Conservation (phyloP, 805 yeast genomes). For the Zygosaccharomyces lentus region DNA sequence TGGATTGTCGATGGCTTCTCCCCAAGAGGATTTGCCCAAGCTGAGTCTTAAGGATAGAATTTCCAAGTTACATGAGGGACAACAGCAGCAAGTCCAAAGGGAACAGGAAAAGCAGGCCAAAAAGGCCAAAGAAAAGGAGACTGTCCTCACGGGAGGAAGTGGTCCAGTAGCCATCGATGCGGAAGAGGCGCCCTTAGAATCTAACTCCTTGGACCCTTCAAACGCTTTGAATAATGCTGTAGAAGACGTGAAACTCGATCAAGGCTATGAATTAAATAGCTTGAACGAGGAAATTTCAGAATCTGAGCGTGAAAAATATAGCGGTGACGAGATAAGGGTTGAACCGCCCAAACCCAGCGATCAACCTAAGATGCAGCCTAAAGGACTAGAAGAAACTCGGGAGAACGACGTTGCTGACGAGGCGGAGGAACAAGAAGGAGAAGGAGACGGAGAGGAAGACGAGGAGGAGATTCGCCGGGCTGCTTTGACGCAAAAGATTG, state of each 20-base stretch:
- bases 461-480: conserved; percentile 72
- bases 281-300: not conserved
- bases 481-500: conserved; percentile 87
- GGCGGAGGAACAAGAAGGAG: conserved; percentile 43
- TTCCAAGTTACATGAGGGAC: conserved; percentile 73
- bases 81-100: conserved; percentile 70
- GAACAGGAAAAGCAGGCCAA: conserved; percentile 43
- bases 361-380: not conserved
- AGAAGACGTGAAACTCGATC: not conserved
- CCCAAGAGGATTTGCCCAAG: conserved; percentile 61
- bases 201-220: not conserved
- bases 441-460: conserved; percentile 53
- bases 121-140: conserved; percentile 17
- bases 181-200: not conserved
- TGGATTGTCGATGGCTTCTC: conserved; percentile 11
- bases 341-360: not conserved
- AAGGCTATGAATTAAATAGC: not conserved
- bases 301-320: conserved; percentile 17
- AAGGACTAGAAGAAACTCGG: not conserved
- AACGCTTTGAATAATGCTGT: not conserved
- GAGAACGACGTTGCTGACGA: not conserved
- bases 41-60: conserved; percentile 83
- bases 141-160: conserved; percentile 1
- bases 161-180: not conserved
- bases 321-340: conserved; percentile 25